A percentile compares a stretch with the other conserved stretches of the same genome.
phyloP scores from a whole-genome alignment of 2,329 filamentous ascomycete species.

The Botrytis tulipae region DNA sequence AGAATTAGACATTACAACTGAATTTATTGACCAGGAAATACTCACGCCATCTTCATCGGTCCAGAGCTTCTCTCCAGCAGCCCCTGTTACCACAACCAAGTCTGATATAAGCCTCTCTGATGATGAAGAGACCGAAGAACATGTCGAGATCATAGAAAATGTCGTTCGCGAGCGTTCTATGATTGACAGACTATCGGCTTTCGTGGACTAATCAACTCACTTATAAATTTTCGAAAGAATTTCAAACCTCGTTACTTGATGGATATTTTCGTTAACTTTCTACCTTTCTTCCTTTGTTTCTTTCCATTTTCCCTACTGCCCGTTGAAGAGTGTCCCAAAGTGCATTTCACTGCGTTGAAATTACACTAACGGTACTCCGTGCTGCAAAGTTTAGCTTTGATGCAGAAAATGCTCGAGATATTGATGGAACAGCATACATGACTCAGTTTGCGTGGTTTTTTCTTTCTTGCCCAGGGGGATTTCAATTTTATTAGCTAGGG shows the following conservation, averaged over 20 bases:
- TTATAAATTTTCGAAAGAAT: not conserved
- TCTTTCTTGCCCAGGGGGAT: not conserved
- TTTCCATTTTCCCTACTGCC: not conserved
- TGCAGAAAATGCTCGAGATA: not conserved
- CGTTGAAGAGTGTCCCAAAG: not conserved
- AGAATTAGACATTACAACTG: not conserved
- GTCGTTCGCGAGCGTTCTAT: not conserved
- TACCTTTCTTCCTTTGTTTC: not conserved
- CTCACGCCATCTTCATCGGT: not conserved
- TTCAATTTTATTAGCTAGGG: no score
- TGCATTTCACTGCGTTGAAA: not conserved
- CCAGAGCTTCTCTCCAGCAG: not conserved
- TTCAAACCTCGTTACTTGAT: not conserved
- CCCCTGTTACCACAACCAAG: not conserved
- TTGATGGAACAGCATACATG: not conserved
- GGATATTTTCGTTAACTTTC: not conserved
- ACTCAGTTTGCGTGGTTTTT: not conserved
- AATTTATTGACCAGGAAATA: not conserved
- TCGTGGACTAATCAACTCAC: not conserved
- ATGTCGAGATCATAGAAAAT: not conserved
- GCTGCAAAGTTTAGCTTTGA: not conserved
- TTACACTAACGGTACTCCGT: not conserved
- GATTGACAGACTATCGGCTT: constrained; percentile 3
- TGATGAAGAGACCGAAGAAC: constrained; percentile 2
- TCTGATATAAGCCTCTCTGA: not conserved